Percentiles rank a stretch among this genome's conserved stretches.
Conservation (phyloP, 352 stramenopile genomes). For the Pythium brassicae region DNA sequence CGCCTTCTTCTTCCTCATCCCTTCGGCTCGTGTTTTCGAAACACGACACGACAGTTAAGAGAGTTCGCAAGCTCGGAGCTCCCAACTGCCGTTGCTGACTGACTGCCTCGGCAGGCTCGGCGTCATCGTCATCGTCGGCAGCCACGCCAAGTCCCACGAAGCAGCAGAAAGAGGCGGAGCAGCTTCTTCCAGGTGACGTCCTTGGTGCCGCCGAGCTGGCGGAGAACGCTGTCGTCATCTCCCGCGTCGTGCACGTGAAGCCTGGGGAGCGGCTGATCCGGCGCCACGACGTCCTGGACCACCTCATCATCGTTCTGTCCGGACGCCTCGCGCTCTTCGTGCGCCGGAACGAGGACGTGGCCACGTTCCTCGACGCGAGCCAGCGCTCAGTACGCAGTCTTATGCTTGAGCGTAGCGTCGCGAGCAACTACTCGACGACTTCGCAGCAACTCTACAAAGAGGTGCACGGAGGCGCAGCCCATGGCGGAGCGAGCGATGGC, state of each 20-base stretch:
- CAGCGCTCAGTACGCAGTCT: slow-evolving; percentile 53
- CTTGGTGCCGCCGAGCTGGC: too few species aligned
- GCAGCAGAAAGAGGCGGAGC: slow-evolving; percentile 8
- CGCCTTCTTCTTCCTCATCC: too few species aligned
- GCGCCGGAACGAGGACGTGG: slow-evolving; percentile 31
- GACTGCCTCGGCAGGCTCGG: too few species aligned
- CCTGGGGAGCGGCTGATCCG: slow-evolving; percentile 40
- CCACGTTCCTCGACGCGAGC: slow-evolving; percentile 39
- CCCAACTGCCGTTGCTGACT: too few species aligned
- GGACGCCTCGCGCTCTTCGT: slow-evolving; percentile 39
- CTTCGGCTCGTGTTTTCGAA: too few species aligned
- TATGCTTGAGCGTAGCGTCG: slow-evolving; percentile 49
- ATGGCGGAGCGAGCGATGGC: not conserved
- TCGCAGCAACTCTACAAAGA: slow-evolving; percentile 49
- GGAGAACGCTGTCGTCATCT: slow-evolving; percentile 16
- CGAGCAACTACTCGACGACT: slow-evolving; percentile 67
- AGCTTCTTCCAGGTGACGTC: too few species aligned
- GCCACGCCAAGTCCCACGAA: too few species aligned
- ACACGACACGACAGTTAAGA: too few species aligned
- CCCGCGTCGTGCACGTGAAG: slow-evolving; percentile 21
- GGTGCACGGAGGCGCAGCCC: not conserved
- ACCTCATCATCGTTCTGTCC: slow-evolving; percentile 44
- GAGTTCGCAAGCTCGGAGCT: too few species aligned
- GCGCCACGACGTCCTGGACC: slow-evolving; percentile 32
- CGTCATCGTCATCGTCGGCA: too few species aligned